Percentiles rank a stretch among this genome's conserved stretches.
Conservation (phyloP, 345 rosid species). For the Durio zibethinus region DNA sequence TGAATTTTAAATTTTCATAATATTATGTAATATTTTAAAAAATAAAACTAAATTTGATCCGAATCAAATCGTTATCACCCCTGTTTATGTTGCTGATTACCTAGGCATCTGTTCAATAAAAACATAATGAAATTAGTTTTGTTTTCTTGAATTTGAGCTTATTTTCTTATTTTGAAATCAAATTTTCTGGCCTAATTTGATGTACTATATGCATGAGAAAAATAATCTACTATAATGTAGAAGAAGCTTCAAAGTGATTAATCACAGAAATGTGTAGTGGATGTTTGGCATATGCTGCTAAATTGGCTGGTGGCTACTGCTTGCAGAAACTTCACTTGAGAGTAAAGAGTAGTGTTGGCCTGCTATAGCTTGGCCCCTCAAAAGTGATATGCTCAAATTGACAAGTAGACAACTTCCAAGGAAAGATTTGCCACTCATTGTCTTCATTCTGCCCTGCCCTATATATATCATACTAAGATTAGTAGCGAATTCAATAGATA, state of each 20-base stretch:
- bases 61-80: no score
- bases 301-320: not conserved
- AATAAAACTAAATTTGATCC: no score
- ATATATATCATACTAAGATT: no score
- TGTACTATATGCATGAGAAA: not conserved
- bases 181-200: not conserved
- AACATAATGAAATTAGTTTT: not conserved
- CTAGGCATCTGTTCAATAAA: not conserved
- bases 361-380: not conserved
- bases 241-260: not conserved
- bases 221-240: not conserved
- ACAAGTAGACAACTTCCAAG: conserved; percentile 25
- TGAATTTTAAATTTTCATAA: no score
- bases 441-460: conserved; percentile 10
- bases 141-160: not conserved
- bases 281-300: not conserved
- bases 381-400: conserved; percentile 23
- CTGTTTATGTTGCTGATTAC: not conserved
- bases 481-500: no score
- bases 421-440: conserved; percentile 17
- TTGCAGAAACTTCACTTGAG: conserved; percentile 27
- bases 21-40: no score
- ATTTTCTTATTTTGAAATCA: not conserved
- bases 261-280: not conserved
- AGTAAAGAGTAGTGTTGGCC: conserved; percentile 26